Evolutionary conservation across 2,329 filamentous ascomycete species (phyloP).

Genomic region (Talaromyces sp.): DNA sequence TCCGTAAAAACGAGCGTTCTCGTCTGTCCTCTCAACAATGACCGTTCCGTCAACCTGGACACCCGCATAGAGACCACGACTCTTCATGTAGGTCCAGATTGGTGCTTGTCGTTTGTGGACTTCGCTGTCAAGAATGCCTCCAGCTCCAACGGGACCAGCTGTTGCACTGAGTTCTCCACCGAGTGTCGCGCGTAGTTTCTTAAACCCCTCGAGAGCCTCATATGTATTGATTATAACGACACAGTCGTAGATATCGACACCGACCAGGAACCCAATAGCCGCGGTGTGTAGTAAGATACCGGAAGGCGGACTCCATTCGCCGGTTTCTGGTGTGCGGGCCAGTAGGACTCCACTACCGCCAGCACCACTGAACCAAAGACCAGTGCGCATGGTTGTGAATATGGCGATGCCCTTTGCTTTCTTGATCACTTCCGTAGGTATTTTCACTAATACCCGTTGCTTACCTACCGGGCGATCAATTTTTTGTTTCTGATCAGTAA

Average conservation of each 20-base stretch:
- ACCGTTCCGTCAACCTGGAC: conserved; percentile 83
- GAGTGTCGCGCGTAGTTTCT: conserved; percentile 69
- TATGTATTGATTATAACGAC: conserved; percentile 88
- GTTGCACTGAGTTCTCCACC: conserved; percentile 74
- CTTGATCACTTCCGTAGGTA: conserved; percentile 77
- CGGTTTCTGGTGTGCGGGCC: conserved; percentile 70
- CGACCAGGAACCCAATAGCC: conserved; percentile 81
- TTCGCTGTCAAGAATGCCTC: conserved; percentile 66
- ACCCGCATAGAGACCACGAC: conserved; percentile 79
- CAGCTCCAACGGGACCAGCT: conserved; percentile 70
- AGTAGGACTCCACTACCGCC: conserved; percentile 85
- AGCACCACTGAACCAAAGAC: conserved; percentile 84
- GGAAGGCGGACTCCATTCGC: conserved; percentile 85
- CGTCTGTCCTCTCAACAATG: conserved; percentile 77
- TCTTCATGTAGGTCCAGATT: conserved; percentile 83
- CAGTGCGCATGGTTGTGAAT: conserved; percentile 93
- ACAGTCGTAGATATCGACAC: conserved; percentile 93
- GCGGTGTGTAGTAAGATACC: conserved; percentile 87
- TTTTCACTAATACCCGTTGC: conserved; percentile 69
- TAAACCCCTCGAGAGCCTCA: conserved; percentile 77
- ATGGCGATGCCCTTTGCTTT: conserved; percentile 87
- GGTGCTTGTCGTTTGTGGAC: conserved; percentile 64
- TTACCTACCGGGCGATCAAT: conserved; percentile 53
- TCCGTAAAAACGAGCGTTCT: conserved; percentile 82
- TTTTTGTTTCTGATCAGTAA: conserved; percentile 37